Base-by-base conservation (phyloP, 2,329 filamentous ascomycete species). In the Neopestalotiopsis sp. region DNA sequence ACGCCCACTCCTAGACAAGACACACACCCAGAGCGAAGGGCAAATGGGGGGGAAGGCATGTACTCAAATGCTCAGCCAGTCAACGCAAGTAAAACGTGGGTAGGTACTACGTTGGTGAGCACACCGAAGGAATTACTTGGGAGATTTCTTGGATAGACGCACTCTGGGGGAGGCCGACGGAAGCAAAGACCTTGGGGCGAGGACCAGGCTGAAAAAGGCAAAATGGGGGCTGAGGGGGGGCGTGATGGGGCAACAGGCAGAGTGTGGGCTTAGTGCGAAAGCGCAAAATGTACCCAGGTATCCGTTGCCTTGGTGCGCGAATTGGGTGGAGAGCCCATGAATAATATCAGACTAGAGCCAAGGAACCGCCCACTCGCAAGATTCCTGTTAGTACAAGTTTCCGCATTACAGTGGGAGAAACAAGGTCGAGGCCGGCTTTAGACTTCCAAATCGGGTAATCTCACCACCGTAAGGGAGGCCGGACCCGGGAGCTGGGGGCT, bases 351-450 rank as follows among this genome's bases (percentile, higher is more conserved):
- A 60, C 52, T 32, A 24, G 52, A 42, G 65, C 28, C 32, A 20
- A 67, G 56, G 32, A 30, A 67, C 30, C 30, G 32, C 45, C 64
- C 57, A 67, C 20, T 42, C 40, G 66, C 59, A 20, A 34, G 42
- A 49, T 32, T 45, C 40, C 40, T 38, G 59, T 57, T 67, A 67
- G 66, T 42, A 24, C 45, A 34, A 17, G 34, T 40, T 49, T 59
- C 65, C 56, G 56, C 38, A 40, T 67, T 34, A 67, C 65, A 67
- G 65, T 67, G 65, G 65, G 65, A 67, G 57, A 67, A 67, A 42
- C 45, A 20, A 20, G 38, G 49, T 45, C 57, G 65, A 20, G 45
- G 17, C 42, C 34, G 40, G 40, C 24, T n/a, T 30, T 56, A 13
- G 59, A 62, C 40, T 49, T 20, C 58, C 59, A 32, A 63, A 67